Percentiles rank a stretch among this genome's conserved stretches.
Evolutionary conservation across 805 yeast species (phyloP).

Genomic region (Candida peoriensis): DNA sequence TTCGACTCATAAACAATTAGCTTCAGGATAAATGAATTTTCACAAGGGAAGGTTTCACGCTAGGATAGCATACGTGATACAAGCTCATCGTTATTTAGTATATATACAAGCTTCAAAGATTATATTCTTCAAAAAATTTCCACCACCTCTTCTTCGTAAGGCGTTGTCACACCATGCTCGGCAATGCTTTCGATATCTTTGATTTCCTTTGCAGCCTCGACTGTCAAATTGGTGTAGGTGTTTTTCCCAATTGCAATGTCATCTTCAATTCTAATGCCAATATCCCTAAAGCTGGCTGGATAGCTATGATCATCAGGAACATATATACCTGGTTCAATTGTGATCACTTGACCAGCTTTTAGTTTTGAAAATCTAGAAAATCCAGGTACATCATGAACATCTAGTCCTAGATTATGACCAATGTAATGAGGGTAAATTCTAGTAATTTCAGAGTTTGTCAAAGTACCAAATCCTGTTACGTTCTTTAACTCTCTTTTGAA

Average conservation of each 20-base stretch:
- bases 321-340: constrained; percentile 95
- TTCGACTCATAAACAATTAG: too few species aligned
- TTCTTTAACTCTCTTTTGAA: constrained; percentile 64
- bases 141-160: constrained; percentile 37
- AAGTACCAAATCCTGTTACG: constrained; percentile 53
- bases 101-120: too few species aligned
- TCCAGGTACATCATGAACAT: constrained; percentile 77
- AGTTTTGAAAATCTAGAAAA: constrained; percentile 52
- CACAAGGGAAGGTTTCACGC: not conserved
- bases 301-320: constrained; percentile 66
- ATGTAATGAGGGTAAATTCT: constrained; percentile 84
- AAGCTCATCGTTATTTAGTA: too few species aligned
- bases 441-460: constrained; percentile 49
- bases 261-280: constrained; percentile 95
- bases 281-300: constrained; percentile 78
- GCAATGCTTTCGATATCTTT: constrained; percentile 73
- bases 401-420: constrained; percentile 93
- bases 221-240: constrained; percentile 57
- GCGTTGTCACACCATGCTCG: constrained; percentile 51
- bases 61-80: too few species aligned
- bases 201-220: constrained; percentile 82
- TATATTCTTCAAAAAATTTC: constrained; percentile 13
- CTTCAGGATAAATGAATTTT: too few species aligned
- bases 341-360: constrained; percentile 72
- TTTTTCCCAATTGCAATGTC: constrained; percentile 76